Conservation (phyloP, 257 asterid genomes). For the Fraxinus pennsylvanica region DNA sequence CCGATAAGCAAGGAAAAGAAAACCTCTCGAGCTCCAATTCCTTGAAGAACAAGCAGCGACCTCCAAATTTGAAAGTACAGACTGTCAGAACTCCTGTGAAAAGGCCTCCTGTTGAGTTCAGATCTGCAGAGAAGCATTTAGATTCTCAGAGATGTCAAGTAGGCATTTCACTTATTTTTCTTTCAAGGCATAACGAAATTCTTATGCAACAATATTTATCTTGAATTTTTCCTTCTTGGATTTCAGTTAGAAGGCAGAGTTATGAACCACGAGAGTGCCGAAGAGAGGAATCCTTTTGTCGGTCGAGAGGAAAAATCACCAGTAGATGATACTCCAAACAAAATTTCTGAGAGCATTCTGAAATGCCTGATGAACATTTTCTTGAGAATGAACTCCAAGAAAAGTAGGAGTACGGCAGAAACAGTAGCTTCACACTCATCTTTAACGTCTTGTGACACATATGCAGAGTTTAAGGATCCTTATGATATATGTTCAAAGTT, state of each 20-base stretch:
- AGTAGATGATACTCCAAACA: constrained; percentile 51
- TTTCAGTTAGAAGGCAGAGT: constrained; percentile 48
- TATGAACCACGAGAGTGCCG: constrained; percentile 34
- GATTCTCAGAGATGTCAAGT: constrained; percentile 60
- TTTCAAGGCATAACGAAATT: neutral
- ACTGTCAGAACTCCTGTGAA: constrained; percentile 44
- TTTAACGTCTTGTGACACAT: constrained; percentile 36
- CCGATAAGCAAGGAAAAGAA: constrained; percentile 60
- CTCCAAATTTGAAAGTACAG: constrained; percentile 41
- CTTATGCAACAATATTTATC: constrained; percentile 10
- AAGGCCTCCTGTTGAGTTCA: constrained; percentile 41
- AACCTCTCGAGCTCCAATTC: constrained; percentile 44
- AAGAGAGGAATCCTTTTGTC: constrained; percentile 27
- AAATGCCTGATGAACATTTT: constrained; percentile 70
- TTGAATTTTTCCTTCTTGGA: neutral
- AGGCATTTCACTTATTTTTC: constrained; percentile 11
- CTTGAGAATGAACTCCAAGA: constrained; percentile 67
- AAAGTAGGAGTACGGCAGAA: constrained; percentile 45
- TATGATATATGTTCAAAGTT: constrained; percentile 54
- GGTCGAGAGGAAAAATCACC: constrained; percentile 34
- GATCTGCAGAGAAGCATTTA: constrained; percentile 41
- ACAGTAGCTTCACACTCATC: constrained; percentile 42
- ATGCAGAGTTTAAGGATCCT: constrained; percentile 58
- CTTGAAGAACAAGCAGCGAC: constrained; percentile 46
- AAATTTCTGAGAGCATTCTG: constrained; percentile 72